Conservation (phyloP, 805 yeast genomes). For the Schwanniomyces vanrijiae region DNA sequence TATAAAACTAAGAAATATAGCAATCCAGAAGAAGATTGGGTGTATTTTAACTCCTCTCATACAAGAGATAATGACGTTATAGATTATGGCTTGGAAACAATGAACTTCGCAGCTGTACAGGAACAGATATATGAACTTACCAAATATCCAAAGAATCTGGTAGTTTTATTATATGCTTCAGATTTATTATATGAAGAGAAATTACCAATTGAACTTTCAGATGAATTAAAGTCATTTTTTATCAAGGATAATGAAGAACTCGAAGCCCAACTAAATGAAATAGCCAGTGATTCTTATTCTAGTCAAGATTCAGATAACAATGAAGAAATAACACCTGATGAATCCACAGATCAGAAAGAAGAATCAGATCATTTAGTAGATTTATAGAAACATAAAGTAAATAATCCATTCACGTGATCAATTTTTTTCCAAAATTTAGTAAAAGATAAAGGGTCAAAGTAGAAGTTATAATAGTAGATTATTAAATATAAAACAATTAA, state of each 20-base stretch:
- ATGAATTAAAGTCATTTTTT: slow-evolving; percentile 15
- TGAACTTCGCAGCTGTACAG: slow-evolving; percentile 19
- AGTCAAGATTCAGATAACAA: background rate
- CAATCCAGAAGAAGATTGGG: slow-evolving; percentile 20
- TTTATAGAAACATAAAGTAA: background rate
- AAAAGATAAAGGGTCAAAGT: background rate
- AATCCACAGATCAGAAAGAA: background rate
- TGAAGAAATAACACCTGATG: background rate
- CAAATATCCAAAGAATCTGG: slow-evolving; percentile 8
- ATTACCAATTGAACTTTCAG: slow-evolving; percentile 4
- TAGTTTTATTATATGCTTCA: slow-evolving; percentile 19
- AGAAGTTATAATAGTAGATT: background rate
- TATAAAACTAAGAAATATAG: slow-evolving; percentile 16
- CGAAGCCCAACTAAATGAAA: background rate
- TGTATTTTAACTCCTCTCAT: slow-evolving; percentile 13
- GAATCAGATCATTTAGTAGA: background rate
- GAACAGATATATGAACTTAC: slow-evolving; percentile 14
- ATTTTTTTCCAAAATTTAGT: background rate
- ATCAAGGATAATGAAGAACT: slow-evolving; percentile 14
- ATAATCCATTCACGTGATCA: background rate
- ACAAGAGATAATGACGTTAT: slow-evolving; percentile 9
- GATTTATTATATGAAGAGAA: slow-evolving; percentile 9
- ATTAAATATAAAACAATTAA: background rate
- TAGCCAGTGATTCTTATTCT: background rate
- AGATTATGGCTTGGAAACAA: slow-evolving; percentile 17